phyloP scores from a whole-genome alignment of 148 eudicot species.

The Rhododendron ovatum region DNA sequence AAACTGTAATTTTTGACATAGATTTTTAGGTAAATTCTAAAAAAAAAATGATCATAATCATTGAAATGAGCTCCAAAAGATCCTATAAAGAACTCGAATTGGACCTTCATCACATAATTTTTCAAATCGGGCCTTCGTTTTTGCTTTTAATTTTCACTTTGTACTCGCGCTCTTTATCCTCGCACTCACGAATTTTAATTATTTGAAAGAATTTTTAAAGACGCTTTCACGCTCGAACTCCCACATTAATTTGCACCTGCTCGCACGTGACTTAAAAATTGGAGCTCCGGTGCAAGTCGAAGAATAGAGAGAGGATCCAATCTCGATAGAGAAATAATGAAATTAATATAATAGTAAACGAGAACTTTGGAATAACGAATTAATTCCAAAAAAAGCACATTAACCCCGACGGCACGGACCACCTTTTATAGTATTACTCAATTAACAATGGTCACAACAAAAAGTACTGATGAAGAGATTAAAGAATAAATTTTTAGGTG shows the following conservation, averaged over 20 bases:
- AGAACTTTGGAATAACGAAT: neutral
- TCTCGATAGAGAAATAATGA: neutral
- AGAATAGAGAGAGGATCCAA: neutral
- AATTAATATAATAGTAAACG: neutral
- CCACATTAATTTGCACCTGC: neutral
- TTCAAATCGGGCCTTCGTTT: neutral
- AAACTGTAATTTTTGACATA: too few relatives aligned
- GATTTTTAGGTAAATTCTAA: too few relatives aligned
- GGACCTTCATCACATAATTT: too few relatives aligned
- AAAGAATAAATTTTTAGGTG: neutral
- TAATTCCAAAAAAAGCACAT: neutral
- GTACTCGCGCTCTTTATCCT: too few relatives aligned
- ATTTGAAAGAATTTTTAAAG: neutral
- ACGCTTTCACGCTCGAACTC: too few relatives aligned
- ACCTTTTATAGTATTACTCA: neutral
- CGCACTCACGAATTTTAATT: neutral
- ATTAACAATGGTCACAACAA: neutral
- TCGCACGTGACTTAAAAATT: neutral
- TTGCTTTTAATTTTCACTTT: fast-evolving
- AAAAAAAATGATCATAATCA: too few relatives aligned
- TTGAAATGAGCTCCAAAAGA: neutral
- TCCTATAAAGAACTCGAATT: too few relatives aligned
- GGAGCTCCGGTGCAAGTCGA: neutral
- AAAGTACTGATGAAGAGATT: neutral
- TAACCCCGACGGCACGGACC: constrained; percentile 4